phyloP scores from a whole-genome alignment of 108 stramenopile species.

The Poteriospumella lacustris region DNA sequence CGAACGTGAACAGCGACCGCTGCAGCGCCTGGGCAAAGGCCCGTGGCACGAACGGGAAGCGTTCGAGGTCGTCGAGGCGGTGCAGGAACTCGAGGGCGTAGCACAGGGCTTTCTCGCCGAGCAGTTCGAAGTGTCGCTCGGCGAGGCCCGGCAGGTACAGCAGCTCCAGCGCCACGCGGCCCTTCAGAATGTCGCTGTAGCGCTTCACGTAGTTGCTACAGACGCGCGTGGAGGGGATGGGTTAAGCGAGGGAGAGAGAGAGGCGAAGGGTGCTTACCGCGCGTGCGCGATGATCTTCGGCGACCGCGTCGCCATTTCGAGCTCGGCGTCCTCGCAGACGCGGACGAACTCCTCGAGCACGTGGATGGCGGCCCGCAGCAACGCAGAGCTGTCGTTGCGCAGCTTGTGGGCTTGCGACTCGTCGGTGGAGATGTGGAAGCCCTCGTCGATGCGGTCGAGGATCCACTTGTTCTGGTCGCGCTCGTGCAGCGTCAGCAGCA shows the following conservation, averaged over 20 bases:
- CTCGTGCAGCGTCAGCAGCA: not conserved
- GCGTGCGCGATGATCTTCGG: not conserved
- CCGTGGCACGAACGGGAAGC: not conserved
- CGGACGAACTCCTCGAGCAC: not conserved
- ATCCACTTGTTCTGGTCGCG: slow-evolving; percentile 5
- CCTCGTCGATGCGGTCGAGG: not conserved
- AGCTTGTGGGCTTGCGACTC: not conserved
- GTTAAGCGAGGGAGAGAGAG: too few species aligned
- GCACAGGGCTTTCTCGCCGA: not conserved
- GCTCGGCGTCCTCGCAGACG: not conserved
- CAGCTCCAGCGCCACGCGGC: not conserved
- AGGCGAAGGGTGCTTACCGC: not conserved
- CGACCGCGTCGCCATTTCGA: not conserved
- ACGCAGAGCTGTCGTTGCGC: not conserved
- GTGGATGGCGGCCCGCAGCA: not conserved
- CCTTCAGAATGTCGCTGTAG: not conserved
- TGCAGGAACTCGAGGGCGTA: not conserved
- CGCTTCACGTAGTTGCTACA: slow-evolving; percentile 1
- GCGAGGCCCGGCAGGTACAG: not conserved
- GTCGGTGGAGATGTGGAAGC: not conserved
- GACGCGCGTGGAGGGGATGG: too few species aligned
- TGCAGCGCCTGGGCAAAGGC: not conserved
- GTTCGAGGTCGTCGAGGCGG: not conserved
- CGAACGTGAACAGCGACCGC: not conserved
- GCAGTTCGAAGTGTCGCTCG: not conserved